Conservation (phyloP, 208 protist species). For the Trypanosoma mega region DNA sequence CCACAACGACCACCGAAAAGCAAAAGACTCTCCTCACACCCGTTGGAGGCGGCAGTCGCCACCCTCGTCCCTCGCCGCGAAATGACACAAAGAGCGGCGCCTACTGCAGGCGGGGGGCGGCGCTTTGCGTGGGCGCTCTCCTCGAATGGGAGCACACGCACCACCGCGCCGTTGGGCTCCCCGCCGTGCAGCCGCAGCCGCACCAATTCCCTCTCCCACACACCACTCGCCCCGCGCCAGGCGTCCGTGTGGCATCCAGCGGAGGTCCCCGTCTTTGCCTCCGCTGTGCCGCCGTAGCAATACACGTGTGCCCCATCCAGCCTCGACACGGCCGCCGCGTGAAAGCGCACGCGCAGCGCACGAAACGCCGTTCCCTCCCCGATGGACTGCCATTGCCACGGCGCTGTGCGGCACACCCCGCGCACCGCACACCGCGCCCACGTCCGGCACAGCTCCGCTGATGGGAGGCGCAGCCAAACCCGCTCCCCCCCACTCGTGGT, state of each 20-base stretch:
- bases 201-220: no score
- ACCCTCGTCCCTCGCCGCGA: no score
- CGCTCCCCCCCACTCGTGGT: conserved; percentile 50
- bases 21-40: conserved; percentile 9
- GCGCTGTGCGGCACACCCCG: conserved; percentile 28
- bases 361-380: conserved; percentile 14
- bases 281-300: conserved; percentile 36
- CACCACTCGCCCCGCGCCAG: no score
- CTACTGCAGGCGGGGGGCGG: conserved; percentile 44
- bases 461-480: conserved; percentile 71
- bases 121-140: conserved; percentile 50
- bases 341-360: conserved; percentile 55
- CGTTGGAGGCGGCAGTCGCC: no score
- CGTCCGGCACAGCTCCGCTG: conserved; percentile 34
- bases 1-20: conserved; percentile 22
- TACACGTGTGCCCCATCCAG: conserved; percentile 24
- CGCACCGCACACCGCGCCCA: conserved; percentile 42
- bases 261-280: no score
- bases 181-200: conserved; percentile 44
- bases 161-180: conserved; percentile 30
- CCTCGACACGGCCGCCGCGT: conserved; percentile 30
- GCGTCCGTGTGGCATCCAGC: no score
- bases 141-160: conserved; percentile 44
- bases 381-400: conserved; percentile 66
- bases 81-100: conserved; percentile 38